phyloP scores from a whole-genome alignment of 2,329 filamentous ascomycete genomes.

The Bipolaris sorokiniana region DNA sequence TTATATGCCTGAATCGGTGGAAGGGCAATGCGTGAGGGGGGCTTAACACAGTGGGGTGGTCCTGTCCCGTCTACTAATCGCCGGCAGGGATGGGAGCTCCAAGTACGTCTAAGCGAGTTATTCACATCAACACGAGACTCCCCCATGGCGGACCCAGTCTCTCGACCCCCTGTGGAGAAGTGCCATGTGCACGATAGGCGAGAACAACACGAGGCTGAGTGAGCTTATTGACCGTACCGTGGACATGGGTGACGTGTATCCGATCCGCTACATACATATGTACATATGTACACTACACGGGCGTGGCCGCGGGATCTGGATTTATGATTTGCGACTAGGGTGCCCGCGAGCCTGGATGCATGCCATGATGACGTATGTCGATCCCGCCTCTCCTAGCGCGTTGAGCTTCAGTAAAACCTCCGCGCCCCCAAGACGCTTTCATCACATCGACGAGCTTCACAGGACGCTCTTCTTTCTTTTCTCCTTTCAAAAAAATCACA shows the following conservation, averaged over 20 bases:
- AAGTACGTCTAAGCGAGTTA: constrained; percentile 13
- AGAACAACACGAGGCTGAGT: constrained; percentile 2
- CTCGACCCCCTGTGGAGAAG: constrained; percentile 5
- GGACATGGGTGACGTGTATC: constrained; percentile 6
- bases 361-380: constrained; percentile 25
- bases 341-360: constrained; percentile 8
- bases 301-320: constrained; percentile 13
- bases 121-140: not conserved
- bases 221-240: constrained; percentile 2
- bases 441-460: constrained; percentile 9
- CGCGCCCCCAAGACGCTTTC: constrained; percentile 10
- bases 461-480: constrained; percentile 6
- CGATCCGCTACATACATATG: not conserved
- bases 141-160: constrained; percentile 6
- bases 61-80: constrained; percentile 12
- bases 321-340: constrained; percentile 20
- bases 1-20: constrained; percentile 13
- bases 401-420: constrained; percentile 22
- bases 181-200: constrained; percentile 1
- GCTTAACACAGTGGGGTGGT: constrained; percentile 7
- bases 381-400: constrained; percentile 25
- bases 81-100: constrained; percentile 19
- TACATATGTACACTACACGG: no score
- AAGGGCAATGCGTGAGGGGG: constrained; percentile 14
- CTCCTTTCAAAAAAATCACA: not conserved